Percentiles rank a stretch among this genome's conserved stretches.
Conservation (phyloP, 805 yeast genomes). For the Candida parachauliodes region DNA sequence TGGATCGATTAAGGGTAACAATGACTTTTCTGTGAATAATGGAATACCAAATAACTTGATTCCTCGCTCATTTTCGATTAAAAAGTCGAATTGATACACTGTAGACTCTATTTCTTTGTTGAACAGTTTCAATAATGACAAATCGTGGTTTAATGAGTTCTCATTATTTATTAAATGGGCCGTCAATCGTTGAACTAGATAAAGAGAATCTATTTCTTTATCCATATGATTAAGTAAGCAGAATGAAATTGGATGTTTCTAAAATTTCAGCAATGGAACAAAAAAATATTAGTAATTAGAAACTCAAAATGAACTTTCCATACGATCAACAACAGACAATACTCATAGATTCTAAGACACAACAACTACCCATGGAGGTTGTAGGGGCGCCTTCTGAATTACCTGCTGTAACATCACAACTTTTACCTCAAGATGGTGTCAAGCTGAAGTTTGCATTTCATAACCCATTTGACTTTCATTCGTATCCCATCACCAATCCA, state of each 20-base stretch:
- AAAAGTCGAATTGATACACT: slow-evolving; percentile 30
- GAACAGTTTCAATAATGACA: slow-evolving; percentile 6
- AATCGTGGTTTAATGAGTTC: slow-evolving; percentile 3
- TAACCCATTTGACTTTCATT: slow-evolving; percentile 36
- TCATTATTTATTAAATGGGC: background rate
- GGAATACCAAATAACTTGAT: slow-evolving; percentile 51
- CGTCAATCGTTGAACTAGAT: slow-evolving; percentile 3
- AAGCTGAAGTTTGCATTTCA: slow-evolving; percentile 19
- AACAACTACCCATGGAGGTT: too few species aligned
- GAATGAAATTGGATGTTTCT: too few species aligned
- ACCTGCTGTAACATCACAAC: too few species aligned
- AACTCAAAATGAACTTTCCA: background rate
- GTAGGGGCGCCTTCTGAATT: too few species aligned
- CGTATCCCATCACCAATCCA: slow-evolving; percentile 45
- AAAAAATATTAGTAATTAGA: too few species aligned
- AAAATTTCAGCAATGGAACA: too few species aligned
- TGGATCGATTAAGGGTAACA: slow-evolving; percentile 50
- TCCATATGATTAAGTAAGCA: slow-evolving; percentile 2
- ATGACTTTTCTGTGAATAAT: slow-evolving; percentile 41
- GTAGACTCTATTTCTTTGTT: slow-evolving; percentile 4
- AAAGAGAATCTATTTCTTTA: background rate
- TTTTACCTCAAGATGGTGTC: background rate
- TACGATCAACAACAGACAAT: background rate
- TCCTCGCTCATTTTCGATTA: slow-evolving; percentile 56
- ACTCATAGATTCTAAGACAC: background rate